Evolutionary conservation across 257 asterid species (phyloP), one percentile per base, ranked within the genome.

Genomic region (Prunella vulgaris): DNA sequence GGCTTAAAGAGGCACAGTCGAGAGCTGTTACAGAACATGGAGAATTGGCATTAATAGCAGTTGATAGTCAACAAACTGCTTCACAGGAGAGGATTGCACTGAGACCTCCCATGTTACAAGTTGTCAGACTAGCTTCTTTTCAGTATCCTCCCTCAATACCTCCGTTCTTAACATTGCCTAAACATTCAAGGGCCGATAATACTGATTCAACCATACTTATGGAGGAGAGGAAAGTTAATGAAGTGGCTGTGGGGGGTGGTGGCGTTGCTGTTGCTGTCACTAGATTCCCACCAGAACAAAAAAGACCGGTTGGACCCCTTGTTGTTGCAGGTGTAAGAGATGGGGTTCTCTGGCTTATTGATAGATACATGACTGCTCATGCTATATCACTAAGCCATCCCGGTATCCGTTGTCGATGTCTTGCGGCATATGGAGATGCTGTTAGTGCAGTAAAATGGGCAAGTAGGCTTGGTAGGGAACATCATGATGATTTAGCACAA

Each of bases 361-460:
- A 94, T 79, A 79, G 97, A 74, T 89, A 89, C 83, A 94, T 94
- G 97, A 81, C 84, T 64, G 96, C 97, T 69, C 99, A 94, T 81
- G 99, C 99, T 56, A 84, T 94, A 79, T 91, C 99, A 61, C 96
- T 94, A 48, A 79, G 88, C 83, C 99, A 94, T 83, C 99, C 97
- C 25, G 99, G 99, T 70, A 89, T 94, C 66, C 96, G 95, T 42
- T 94, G 97, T 78, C 84, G 99, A 60, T 94, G 99, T 76, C 95
- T 94, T 74, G 99, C 99, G 62, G 99, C 99, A 62, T 86, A 91
- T 78, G 99, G 99, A 44, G 99, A 94, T 80, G 96, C 99, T 74
- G 96, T 94, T 70, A 89, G 97, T 85, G 97, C 99, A 8, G 97
- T 94, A 63, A 94, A 94, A 85, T 94, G 99, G 99, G 97, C 99